phyloP scores from a whole-genome alignment of 257 asterid genomes.

The Solanum peruvianum region DNA sequence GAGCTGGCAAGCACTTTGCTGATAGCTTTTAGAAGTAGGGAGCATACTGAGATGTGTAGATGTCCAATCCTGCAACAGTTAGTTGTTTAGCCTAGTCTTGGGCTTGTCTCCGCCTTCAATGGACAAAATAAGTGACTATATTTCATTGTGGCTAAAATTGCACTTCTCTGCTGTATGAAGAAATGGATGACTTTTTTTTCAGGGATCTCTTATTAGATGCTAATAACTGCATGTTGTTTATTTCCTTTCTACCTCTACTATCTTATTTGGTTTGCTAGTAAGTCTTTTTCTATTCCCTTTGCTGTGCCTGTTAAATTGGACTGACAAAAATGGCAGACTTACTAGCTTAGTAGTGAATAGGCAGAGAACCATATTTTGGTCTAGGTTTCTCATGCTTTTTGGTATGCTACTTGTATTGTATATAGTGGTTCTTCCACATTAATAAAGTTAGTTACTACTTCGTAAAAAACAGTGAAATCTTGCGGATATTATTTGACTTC shows the following conservation, averaged over 20 bases:
- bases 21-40: background rate
- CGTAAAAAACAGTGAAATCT: background rate
- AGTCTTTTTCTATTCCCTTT: background rate
- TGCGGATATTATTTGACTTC: background rate
- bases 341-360: background rate
- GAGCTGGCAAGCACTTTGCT: background rate
- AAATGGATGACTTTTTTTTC: background rate
- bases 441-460: background rate
- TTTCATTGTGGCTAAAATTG: background rate
- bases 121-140: background rate
- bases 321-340: background rate
- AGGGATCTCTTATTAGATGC: background rate
- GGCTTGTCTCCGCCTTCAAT: background rate
- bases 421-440: background rate
- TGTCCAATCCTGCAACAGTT: background rate
- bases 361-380: background rate
- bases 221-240: background rate
- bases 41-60: background rate
- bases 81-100: background rate
- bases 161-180: background rate
- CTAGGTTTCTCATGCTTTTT: background rate
- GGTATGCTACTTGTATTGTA: background rate
- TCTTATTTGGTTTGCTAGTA: background rate
- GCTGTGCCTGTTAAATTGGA: background rate
- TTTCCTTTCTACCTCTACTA: background rate